Base-by-base conservation (phyloP, 208 protist species). In the Tritrichomonas foetus region DNA sequence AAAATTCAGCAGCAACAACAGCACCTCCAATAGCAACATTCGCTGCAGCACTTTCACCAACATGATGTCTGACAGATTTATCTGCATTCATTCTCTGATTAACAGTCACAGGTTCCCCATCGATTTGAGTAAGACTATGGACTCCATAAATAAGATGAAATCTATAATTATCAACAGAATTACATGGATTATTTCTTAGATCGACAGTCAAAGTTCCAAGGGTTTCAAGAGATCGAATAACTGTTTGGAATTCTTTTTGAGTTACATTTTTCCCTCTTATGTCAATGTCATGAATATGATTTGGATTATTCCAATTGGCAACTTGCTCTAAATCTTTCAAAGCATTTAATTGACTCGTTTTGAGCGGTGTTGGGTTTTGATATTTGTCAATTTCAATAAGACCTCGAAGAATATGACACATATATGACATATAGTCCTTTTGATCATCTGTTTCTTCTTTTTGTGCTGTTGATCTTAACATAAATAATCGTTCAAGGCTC, bases 11-110 rank as follows among this genome's bases (percentile, higher is more conserved):
- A 44, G 69, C 69, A 44, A 75, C 69, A 44, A 75, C 11, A 11
- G 69, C 69, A 75, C 69, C 69, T 27, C 33, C 69, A n/a, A 75
- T 75, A 3, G 41, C 33, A 13, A 75, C 44, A 36, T 75, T 41
- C n/a, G 36, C 69, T 13, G n/a, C n/a, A 1, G 69, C 69, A 36
- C 1, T 11, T 25, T 8, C 44, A 20, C 69, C 69, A 47, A 14
- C n/a, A 5, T 2, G 11, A 5, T 75, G 1, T n/a, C 69, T 75
- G 69, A 75, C 44, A 36, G 36, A 47, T 44, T 75, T 75, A 36
- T 75, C 69, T 44, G 69, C 69, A 44, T 75, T 75, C 69, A 75
- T 75, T 44, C 69, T 75, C 69, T 75, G 69, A 16, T 75, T 36
- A 36, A 75, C 44, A 5, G 69, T 75, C 1, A 75, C 69, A 41